Percentiles rank a stretch among this genome's conserved stretches.
Conservation (phyloP, 2,329 filamentous ascomycete genomes). For the Juglanconis sp. region DNA sequence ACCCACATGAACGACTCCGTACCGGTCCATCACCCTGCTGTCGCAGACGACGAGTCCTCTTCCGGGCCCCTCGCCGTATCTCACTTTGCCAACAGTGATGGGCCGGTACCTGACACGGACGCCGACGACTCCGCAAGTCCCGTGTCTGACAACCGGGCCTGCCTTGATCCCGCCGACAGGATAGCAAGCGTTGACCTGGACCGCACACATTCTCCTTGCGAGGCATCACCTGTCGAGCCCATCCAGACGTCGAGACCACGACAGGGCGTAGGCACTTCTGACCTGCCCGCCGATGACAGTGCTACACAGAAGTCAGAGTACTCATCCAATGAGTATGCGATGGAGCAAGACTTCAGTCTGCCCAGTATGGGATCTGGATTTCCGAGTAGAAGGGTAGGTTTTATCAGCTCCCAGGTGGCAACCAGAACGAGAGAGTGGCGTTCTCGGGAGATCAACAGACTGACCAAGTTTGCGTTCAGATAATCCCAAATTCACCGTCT, state of each 20-base stretch:
- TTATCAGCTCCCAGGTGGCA: neutral
- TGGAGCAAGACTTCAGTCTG: slow-evolving; percentile 32
- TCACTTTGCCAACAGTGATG: slow-evolving; percentile 24
- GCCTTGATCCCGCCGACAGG: neutral
- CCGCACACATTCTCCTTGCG: slow-evolving; percentile 6
- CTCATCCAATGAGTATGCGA: slow-evolving; percentile 18
- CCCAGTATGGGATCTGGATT: slow-evolving; percentile 52
- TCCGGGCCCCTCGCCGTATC: slow-evolving; percentile 43
- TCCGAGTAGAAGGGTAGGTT: slow-evolving; percentile 52
- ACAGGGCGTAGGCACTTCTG: slow-evolving; percentile 15
- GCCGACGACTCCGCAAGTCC: slow-evolving; percentile 2
- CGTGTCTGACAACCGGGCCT: neutral
- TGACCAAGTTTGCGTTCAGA: slow-evolving; percentile 40
- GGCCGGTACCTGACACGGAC: slow-evolving; percentile 5
- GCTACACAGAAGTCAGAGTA: slow-evolving; percentile 3
- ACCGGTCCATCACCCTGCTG: slow-evolving; percentile 11
- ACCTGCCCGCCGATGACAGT: neutral
- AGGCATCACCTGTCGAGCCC: neutral
- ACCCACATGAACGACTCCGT: neutral
- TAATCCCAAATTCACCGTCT: slow-evolving; percentile 75
- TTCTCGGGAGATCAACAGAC: neutral
- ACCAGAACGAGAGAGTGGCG: neutral
- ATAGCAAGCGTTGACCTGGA: slow-evolving; percentile 10
- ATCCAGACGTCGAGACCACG: slow-evolving; percentile 6
- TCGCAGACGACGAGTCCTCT: slow-evolving; percentile 23